Percentiles rank a stretch among this genome's conserved stretches.
Evolutionary conservation across 768 basidiomycete genomes (phyloP).

Genomic region (Piloderma croceum): DNA sequence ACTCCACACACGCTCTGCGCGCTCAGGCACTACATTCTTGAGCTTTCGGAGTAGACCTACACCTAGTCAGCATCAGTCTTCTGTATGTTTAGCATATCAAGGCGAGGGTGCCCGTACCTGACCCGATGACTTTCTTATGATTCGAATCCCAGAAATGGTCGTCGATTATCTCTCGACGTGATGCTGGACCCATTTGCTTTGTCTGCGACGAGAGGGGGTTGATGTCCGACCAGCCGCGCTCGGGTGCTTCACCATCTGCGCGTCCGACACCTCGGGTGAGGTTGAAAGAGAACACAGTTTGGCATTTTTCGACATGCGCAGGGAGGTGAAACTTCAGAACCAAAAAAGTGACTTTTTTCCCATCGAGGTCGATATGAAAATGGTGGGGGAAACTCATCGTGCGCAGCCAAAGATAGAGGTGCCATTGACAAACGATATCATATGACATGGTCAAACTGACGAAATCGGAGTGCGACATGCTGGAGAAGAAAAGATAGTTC

Average conservation of each 20-base stretch:
- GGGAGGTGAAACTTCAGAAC: conserved; percentile 36
- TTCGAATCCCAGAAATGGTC: conserved; percentile 26
- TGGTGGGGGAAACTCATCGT: conserved; percentile 1
- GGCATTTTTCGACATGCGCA: conserved; percentile 24
- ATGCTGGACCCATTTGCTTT: conserved; percentile 28
- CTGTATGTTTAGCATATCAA: too few relatives aligned
- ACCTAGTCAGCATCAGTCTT: too few relatives aligned
- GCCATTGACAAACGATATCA: conserved; percentile 23
- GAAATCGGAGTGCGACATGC: not conserved
- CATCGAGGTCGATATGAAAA: not conserved
- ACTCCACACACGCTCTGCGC: not conserved
- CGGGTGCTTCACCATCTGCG: conserved; percentile 31
- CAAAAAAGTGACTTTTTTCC: conserved; percentile 7
- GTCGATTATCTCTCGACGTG: conserved; percentile 24
- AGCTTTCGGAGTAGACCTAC: conserved; percentile 2
- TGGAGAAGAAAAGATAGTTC: not conserved
- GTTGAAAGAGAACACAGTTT: conserved; percentile 26
- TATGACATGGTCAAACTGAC: conserved; percentile 6
- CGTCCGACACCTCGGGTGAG: conserved; percentile 17
- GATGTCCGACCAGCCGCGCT: conserved; percentile 24
- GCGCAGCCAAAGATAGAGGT: conserved; percentile 3
- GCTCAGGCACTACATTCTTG: not conserved
- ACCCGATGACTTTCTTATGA: conserved; percentile 20
- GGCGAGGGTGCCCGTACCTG: conserved; percentile 19
- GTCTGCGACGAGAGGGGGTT: conserved; percentile 22